Base-by-base conservation (phyloP, 1,139 yeast species). In the Hansenula anomala region DNA sequence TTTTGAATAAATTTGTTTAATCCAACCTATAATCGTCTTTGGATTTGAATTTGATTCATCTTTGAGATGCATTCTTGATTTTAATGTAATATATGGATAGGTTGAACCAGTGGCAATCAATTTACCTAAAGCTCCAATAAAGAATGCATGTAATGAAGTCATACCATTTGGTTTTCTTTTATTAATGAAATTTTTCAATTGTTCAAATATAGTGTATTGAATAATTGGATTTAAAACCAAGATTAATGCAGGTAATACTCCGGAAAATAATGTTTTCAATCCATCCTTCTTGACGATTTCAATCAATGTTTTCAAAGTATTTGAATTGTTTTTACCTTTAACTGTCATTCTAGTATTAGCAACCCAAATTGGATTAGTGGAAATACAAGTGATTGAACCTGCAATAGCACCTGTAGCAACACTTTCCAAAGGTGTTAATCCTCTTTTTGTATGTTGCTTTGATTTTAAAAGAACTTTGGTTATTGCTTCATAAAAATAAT, bases 331-430 rank as follows among this genome's bases (percentile, higher is more conserved):
- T 58, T 69, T 52, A 38, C 56, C 45, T 34, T 58, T 54, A 28
- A 73, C 83, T 6, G 95, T 84, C 81, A 84, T 80, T 63, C 96
- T 71, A 2, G 96, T 88, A 58, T 88, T 88, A 40, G 92, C 94
- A 28, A 88, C 95, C 97, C 97, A 89, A 52, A 89, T 80, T 27
- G 97, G 97, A 62, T 90, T 90, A n/a, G 96, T 81, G 15, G 84
- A 74, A 18, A 86, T 68, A 42, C 90, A 86, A 3, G 97, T 88
- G 32, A 89, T 75, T 9, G 90, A 75, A 0, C 97, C 97, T 3
- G 97, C 95, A 52, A 86, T 69, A 1, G 94, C 84, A 15, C 96
- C 96, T 4, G 90, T 81, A 5, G 75, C 46, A 53, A 89, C 83
- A 41, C 90, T 78, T 60, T 89, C 95, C 12, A 73, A 42, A 1